Conservation (phyloP, 78 protist genomes). For the Monosiga brevicollis region DNA sequence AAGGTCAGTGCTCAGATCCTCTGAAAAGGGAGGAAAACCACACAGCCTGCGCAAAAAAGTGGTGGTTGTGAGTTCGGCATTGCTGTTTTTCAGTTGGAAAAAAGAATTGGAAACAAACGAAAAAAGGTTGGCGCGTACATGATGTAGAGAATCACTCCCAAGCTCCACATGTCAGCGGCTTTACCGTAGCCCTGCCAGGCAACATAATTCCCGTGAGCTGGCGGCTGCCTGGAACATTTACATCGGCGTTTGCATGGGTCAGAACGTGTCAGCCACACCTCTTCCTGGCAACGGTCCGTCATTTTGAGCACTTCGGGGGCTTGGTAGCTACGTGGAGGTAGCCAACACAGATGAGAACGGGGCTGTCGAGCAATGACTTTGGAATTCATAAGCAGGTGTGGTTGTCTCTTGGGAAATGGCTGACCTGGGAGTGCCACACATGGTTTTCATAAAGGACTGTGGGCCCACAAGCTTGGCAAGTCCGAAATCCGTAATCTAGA, state of each 20-base stretch:
- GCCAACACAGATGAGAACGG: no score
- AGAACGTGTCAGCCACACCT: not conserved
- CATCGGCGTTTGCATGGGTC: not conserved
- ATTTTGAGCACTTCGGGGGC: slow-evolving; percentile 25
- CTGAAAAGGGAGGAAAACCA: slow-evolving; percentile 11
- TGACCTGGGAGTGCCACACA: slow-evolving; percentile 38
- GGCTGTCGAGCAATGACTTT: no score
- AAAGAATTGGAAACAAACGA: no score
- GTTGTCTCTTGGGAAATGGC: no score
- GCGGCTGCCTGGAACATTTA: not conserved
- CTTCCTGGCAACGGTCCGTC: not conserved
- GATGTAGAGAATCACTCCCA: slow-evolving; percentile 39
- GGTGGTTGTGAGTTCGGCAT: no score
- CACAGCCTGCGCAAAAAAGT: no score
- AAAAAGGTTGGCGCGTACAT: no score
- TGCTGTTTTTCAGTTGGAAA: no score
- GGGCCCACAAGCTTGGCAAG: slow-evolving; percentile 2
- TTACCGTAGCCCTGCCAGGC: not conserved
- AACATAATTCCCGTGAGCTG: not conserved
- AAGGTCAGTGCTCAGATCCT: no score
- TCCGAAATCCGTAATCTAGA: slow-evolving; percentile 37
- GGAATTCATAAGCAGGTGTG: no score
- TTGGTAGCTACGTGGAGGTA: no score
- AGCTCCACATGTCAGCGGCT: slow-evolving; percentile 34
- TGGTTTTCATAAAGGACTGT: not conserved